A percentile compares a stretch with the other conserved stretches of the same genome.
These are phyloP conservation scores for Sclerotinia subarctica DNA, from an alignment of 2,329 filamentous ascomycete genomes.

Conservation along the genomic window DNA sequence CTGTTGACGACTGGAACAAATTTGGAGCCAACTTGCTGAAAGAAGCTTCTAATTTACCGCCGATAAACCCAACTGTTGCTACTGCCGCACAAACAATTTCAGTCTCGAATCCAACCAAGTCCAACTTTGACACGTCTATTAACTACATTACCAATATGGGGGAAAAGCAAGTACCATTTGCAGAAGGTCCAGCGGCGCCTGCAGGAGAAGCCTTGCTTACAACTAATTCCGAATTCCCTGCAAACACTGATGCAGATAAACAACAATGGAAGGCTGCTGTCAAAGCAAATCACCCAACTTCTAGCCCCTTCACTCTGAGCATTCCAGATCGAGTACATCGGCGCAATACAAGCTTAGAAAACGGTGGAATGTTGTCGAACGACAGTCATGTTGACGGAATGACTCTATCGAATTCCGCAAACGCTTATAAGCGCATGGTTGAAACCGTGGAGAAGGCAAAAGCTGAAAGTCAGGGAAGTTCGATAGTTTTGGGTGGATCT, in stretches of 20 bases:
- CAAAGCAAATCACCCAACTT: not conserved
- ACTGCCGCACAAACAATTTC: not conserved
- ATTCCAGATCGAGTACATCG: constrained; percentile 1
- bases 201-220: not conserved
- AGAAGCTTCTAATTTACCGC: not conserved
- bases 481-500: not conserved
- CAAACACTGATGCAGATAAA: constrained; percentile 1
- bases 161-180: not conserved
- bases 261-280: not conserved
- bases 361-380: not conserved
- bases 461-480: not conserved
- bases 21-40: not conserved
- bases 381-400: not conserved
- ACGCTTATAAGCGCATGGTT: not conserved
- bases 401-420: not conserved
- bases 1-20: not conserved
- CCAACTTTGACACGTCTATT: not conserved
- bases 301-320: not conserved
- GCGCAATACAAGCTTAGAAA: not conserved
- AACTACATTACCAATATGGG: not conserved
- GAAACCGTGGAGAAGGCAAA: not conserved
- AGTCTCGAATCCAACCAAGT: not conserved
- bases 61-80: not conserved
- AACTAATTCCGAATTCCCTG: not conserved
- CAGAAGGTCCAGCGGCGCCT: not conserved